phyloP scores from a whole-genome alignment of 2,329 filamentous ascomycete species.

The Scedosporium boydii region DNA sequence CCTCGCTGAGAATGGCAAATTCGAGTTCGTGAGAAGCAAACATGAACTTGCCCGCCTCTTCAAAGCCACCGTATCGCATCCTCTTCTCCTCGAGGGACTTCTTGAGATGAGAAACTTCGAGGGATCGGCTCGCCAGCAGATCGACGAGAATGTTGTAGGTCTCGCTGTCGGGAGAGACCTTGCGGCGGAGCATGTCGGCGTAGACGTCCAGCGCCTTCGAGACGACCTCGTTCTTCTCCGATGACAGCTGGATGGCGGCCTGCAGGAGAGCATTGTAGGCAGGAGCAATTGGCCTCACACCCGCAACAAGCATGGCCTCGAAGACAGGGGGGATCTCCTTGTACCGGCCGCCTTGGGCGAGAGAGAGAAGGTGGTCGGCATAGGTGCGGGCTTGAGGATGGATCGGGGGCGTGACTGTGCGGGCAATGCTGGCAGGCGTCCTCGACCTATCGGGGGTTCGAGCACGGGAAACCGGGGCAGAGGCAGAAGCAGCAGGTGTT shows the following conservation, averaged over 20 bases:
- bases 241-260: slow-evolving; percentile 74
- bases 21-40: slow-evolving; percentile 81
- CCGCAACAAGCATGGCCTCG: slow-evolving; percentile 76
- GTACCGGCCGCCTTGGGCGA: slow-evolving; percentile 65
- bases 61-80: slow-evolving; percentile 75
- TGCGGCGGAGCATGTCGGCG: slow-evolving; percentile 86
- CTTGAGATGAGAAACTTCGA: slow-evolving; percentile 68
- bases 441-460: slow-evolving; percentile 32
- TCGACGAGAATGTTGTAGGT: slow-evolving; percentile 86
- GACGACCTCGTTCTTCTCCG: slow-evolving; percentile 71
- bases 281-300: slow-evolving; percentile 67
- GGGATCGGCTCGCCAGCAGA: slow-evolving; percentile 68
- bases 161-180: slow-evolving; percentile 68
- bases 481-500: slow-evolving; percentile 16
- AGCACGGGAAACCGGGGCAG: slow-evolving; percentile 28
- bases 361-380: slow-evolving; percentile 67
- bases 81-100: slow-evolving; percentile 70
- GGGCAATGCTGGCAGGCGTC: slow-evolving; percentile 37
- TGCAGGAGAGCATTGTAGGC: slow-evolving; percentile 89
- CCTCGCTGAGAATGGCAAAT: slow-evolving; percentile 74
- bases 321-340: slow-evolving; percentile 85
- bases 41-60: slow-evolving; percentile 77
- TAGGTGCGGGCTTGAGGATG: slow-evolving; percentile 60
- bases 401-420: slow-evolving; percentile 50
- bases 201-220: slow-evolving; percentile 92